phyloP scores from a whole-genome alignment of 2,329 filamentous ascomycete species.

The Pestalotiopsis sp. region DNA sequence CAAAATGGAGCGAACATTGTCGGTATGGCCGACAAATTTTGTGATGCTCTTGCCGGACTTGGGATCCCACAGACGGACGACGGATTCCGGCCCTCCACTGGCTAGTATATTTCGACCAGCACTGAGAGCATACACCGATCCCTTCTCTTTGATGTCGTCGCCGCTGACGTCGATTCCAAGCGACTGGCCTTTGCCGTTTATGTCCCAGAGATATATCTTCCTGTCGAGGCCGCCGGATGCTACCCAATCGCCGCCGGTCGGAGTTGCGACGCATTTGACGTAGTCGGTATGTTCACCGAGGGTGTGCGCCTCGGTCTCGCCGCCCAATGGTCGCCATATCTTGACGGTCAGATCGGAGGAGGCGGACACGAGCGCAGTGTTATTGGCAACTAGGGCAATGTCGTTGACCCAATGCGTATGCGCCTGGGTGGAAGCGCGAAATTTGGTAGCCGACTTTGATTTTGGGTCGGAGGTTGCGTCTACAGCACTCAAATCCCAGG shows the following conservation, averaged over 20 bases:
- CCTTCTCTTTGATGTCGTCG: conserved; percentile 84
- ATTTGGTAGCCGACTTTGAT: conserved; percentile 51
- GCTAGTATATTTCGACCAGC: conserved; percentile 80
- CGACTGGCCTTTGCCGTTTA: conserved; percentile 82
- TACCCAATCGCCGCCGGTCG: conserved; percentile 74
- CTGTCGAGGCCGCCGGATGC: conserved; percentile 92
- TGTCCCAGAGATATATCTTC: conserved; percentile 90
- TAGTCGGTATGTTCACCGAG: conserved; percentile 96
- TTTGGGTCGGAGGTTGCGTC: conserved; percentile 44
- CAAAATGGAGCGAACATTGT: conserved; percentile 88
- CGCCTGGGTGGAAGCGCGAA: conserved; percentile 65
- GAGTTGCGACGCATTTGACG: conserved; percentile 88
- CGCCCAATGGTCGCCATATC: conserved; percentile 78
- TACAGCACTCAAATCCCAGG: conserved; percentile 80
- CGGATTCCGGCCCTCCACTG: conserved; percentile 91
- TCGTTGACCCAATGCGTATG: conserved; percentile 98
- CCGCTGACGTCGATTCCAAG: conserved; percentile 83
- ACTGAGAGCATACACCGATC: conserved; percentile 89
- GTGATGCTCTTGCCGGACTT: conserved; percentile 86
- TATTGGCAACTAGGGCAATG: conserved; percentile 76
- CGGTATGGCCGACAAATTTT: conserved; percentile 95
- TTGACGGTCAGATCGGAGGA: conserved; percentile 95
- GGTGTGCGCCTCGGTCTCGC: conserved; percentile 67
- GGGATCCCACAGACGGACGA: conserved; percentile 89
- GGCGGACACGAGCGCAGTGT: conserved; percentile 79